Base-by-base conservation (phyloP, 176 grass and related monocot species). In the Raddia guianensis region DNA sequence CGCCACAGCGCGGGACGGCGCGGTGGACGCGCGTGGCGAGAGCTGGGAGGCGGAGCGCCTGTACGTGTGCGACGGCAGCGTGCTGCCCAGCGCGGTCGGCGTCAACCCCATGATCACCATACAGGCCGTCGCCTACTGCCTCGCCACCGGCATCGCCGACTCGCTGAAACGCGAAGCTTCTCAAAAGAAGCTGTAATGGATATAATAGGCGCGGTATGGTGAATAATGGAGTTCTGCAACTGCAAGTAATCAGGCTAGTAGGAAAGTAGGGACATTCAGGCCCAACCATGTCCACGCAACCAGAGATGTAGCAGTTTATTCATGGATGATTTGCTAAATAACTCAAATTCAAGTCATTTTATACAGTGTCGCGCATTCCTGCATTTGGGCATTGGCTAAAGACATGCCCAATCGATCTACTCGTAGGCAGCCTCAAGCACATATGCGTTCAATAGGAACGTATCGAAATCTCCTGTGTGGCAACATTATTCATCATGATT, bases 101-200 rank as follows among this genome's bases (percentile, higher is more conserved):
- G 66, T 98, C 50, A 98, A 98, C 81, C 95, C 95, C 60, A 93
- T 98, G 96, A 78, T 98, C 82, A 98, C 96, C 86, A 95, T 95
- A 34, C 88, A 93, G 13, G 89, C 92, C 76, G 79, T 88, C 3
- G 96, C 96, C 10, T 93, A 93, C 78, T 93, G 90, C 79, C 83
- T 98, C 76, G 90, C 86, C 49, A 66, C 70, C 1, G 90, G 88
- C 53, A 98, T 98, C 58, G 90, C 71, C 7, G 82, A 93, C 35
- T 75, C 56, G 14, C 77, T 98, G 13, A 63, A 75, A 58, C 49
- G 40, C 48, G 67, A 53, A 12, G 12, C n/a, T 57, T 79, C 51
- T 21, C 13, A 12, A 0, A 34, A 59, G 8, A 74, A 35, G 16
- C 2, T 15, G 11, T 47, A 9, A 55, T 9, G 42, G 15, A 27